Conservation (phyloP, 2,329 filamentous ascomycete species). For the Amauroascus verrucosus region DNA sequence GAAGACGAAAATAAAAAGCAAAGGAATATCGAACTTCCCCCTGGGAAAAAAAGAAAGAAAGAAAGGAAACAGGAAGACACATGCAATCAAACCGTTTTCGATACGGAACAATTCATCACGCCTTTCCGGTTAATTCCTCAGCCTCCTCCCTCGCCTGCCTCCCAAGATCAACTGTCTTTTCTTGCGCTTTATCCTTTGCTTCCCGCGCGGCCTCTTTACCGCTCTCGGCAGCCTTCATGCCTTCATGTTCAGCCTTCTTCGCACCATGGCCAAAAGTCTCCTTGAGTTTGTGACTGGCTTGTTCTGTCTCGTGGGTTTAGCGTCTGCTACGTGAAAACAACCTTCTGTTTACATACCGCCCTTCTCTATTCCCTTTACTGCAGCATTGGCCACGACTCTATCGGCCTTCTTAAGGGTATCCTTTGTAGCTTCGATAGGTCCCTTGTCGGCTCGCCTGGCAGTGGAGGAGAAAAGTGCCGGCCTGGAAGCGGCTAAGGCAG, state of each 20-base stretch:
- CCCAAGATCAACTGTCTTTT: constrained; percentile 26
- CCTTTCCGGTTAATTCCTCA: constrained; percentile 21
- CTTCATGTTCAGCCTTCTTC: constrained; percentile 33
- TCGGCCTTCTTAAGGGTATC: constrained; percentile 50
- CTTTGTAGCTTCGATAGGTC: constrained; percentile 46
- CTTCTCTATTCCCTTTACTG: constrained; percentile 53
- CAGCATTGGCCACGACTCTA: constrained; percentile 44
- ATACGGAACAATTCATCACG: constrained; percentile 11
- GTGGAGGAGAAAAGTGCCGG: constrained; percentile 44
- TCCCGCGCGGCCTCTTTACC: constrained; percentile 23
- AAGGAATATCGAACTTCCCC: background rate
- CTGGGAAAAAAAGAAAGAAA: background rate
- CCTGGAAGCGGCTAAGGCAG: constrained; percentile 17
- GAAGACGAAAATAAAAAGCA: background rate
- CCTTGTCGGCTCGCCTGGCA: constrained; percentile 37
- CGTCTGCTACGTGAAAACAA: background rate
- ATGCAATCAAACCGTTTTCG: constrained; percentile 5
- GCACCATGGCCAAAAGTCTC: constrained; percentile 31
- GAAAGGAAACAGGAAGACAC: no score
- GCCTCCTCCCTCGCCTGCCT: constrained; percentile 23
- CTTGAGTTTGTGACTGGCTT: constrained; percentile 40
- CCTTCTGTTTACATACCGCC: constrained; percentile 41
- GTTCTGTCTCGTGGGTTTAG: constrained; percentile 33
- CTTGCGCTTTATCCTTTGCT: constrained; percentile 28
- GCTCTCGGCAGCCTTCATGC: constrained; percentile 27